These are phyloP conservation scores for Testicularia cyperi DNA, from an alignment of 1,284 basidiomycete genomes.

Conservation along the genomic window DNA sequence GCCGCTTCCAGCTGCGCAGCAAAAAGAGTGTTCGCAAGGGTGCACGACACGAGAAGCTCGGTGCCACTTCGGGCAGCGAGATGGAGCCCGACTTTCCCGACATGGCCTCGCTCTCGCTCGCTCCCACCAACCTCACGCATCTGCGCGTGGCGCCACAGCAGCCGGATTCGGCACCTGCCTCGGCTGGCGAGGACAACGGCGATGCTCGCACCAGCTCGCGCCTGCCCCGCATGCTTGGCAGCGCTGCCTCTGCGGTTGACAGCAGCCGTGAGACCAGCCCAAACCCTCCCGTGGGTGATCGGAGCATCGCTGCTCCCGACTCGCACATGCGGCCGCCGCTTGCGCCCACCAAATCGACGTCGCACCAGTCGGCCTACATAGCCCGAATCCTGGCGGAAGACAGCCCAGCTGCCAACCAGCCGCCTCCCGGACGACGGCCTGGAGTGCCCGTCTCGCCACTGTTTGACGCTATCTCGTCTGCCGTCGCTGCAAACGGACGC, in stretches of 20 bases:
- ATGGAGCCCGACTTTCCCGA: slow-evolving; percentile 44
- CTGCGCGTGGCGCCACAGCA: slow-evolving; percentile 12
- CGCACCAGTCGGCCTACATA: slow-evolving; percentile 36
- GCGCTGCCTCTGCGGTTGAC: slow-evolving; percentile 3
- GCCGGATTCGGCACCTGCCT: slow-evolving; percentile 25
- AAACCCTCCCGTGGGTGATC: slow-evolving; percentile 10
- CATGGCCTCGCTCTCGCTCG: slow-evolving; percentile 39
- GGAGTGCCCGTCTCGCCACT: slow-evolving; percentile 8
- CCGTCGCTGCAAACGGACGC: slow-evolving; percentile 12
- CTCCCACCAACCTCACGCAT: slow-evolving; percentile 13
- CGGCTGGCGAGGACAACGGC: slow-evolving; percentile 38
- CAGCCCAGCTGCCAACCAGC: slow-evolving; percentile 2
- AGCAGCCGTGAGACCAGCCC: slow-evolving; percentile 39
- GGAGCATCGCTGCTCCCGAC: not conserved
- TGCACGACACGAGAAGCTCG: slow-evolving; percentile 27
- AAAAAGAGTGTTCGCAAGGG: slow-evolving; percentile 26
- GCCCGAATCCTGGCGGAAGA: slow-evolving; percentile 37
- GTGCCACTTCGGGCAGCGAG: slow-evolving; percentile 37
- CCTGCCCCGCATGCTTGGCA: slow-evolving; percentile 31
- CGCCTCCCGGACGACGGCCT: not conserved
- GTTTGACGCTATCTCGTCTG: slow-evolving; percentile 12
- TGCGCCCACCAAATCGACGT: slow-evolving; percentile 14
- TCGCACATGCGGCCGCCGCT: slow-evolving; percentile 14
- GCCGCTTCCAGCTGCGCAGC: slow-evolving; percentile 29
- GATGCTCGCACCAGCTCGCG: slow-evolving; percentile 19